phyloP scores from a whole-genome alignment of 2,329 filamentous ascomycete genomes.

The Sclerotinia nivalis region DNA sequence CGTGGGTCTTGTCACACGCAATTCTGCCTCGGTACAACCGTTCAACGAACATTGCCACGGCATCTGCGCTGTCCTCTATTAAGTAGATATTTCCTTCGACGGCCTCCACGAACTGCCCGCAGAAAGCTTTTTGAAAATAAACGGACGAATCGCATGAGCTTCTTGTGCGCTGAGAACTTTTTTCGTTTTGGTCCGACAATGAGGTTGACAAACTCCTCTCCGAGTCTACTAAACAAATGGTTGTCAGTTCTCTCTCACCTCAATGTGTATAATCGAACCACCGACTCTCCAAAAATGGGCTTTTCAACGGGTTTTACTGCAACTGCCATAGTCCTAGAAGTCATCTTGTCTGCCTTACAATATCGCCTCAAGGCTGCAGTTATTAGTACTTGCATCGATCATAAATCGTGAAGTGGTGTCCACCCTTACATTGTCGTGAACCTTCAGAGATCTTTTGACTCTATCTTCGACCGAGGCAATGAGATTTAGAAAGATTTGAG shows the following conservation, averaged over 20 bases:
- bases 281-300: not conserved
- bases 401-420: not conserved
- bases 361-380: not conserved
- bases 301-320: not conserved
- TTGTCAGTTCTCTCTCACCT: not conserved
- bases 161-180: slow-evolving; percentile 1
- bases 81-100: not conserved
- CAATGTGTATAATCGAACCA: not conserved
- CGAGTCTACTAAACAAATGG: not conserved
- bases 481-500: not conserved
- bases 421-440: not conserved
- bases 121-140: not conserved
- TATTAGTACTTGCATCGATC: not conserved
- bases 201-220: not conserved
- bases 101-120: not conserved
- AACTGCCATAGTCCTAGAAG: not conserved
- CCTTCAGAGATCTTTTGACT: accelerated
- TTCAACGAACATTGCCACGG: slow-evolving; percentile 13
- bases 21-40: slow-evolving; percentile 18
- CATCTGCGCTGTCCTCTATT: not conserved
- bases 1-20: not conserved
- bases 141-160: slow-evolving; percentile 2
- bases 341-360: not conserved
- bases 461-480: not conserved
- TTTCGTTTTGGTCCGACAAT: not conserved